Percentiles rank a stretch among this genome's conserved stretches.
phyloP scores from a whole-genome alignment of 2,329 filamentous ascomycete species.

The Stachybotrys chlorohalonatus region DNA sequence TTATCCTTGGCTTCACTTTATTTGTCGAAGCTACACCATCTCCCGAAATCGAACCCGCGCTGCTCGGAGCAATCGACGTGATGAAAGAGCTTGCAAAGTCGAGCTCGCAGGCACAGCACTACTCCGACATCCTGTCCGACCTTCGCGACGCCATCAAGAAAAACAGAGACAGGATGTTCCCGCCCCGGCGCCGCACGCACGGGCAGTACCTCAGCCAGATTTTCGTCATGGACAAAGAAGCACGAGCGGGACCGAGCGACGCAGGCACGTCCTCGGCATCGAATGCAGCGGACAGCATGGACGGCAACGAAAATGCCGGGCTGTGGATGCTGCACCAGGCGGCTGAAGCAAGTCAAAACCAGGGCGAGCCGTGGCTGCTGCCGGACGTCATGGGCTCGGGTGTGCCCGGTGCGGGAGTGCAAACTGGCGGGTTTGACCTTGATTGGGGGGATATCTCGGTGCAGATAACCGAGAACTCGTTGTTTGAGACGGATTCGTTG shows the following conservation, averaged over 20 bases:
- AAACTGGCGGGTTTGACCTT: background rate
- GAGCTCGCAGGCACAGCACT: conserved; percentile 48
- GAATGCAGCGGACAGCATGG: background rate
- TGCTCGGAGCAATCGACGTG: conserved; percentile 39
- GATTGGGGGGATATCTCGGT: background rate
- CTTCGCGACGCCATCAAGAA: conserved; percentile 32
- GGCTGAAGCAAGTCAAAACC: background rate
- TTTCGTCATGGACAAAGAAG: background rate
- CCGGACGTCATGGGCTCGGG: background rate
- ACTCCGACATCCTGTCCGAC: conserved; percentile 43
- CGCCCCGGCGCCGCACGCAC: background rate
- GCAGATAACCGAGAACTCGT: background rate
- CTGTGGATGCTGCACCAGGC: background rate
- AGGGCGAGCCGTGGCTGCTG: background rate
- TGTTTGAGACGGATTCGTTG: background rate
- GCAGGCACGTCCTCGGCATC: background rate
- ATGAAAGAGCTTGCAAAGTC: conserved; percentile 36
- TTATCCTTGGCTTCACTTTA: conserved; percentile 47
- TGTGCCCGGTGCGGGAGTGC: background rate
- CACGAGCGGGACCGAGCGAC: background rate
- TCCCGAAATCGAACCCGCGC: conserved; percentile 36
- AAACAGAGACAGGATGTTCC: background rate
- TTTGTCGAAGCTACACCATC: conserved; percentile 39
- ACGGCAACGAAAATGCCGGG: background rate
- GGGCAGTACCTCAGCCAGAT: background rate